Evolutionary conservation across 1,284 basidiomycete species (phyloP).

Genomic region (Cutaneotrichosporon curvatum): DNA sequence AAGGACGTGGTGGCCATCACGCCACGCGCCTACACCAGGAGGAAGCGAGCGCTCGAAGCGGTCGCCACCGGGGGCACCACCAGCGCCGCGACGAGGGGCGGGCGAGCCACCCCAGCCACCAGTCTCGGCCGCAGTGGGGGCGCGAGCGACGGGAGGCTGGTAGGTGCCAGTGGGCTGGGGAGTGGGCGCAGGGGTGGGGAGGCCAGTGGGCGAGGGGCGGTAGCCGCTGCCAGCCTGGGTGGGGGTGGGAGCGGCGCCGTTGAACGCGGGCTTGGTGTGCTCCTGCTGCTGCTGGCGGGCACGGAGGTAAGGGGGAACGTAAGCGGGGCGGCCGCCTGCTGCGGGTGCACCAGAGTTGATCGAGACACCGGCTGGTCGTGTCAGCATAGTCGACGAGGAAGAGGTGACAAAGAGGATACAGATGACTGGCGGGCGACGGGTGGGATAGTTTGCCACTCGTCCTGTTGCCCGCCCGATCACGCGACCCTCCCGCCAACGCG

Average conservation of each 20-base stretch:
- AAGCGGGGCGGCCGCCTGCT: constrained; percentile 58
- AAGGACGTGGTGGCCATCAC: constrained; percentile 75
- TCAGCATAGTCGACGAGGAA: constrained; percentile 3
- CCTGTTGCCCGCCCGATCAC: constrained; percentile 5
- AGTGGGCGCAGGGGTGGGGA: constrained; percentile 41
- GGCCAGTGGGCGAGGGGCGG: constrained; percentile 34
- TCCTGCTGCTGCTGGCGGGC: constrained; percentile 45
- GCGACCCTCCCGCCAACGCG: constrained; percentile 8
- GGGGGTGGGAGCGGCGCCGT: constrained; percentile 21
- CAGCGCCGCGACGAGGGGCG: constrained; percentile 32
- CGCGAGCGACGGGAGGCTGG: constrained; percentile 50
- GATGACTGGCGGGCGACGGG: neutral
- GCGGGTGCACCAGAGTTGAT: constrained; percentile 31
- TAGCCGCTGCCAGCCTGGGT: constrained; percentile 27
- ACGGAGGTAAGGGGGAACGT: constrained; percentile 84
- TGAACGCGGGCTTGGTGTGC: constrained; percentile 12
- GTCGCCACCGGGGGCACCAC: constrained; percentile 53
- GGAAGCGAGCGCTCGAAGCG: constrained; percentile 40
- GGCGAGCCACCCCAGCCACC: constrained; percentile 52
- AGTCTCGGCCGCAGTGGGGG: constrained; percentile 26
- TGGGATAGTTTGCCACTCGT: constrained; percentile 4
- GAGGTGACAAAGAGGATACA: neutral
- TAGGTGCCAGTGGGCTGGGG: constrained; percentile 48
- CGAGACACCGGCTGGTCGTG: constrained; percentile 21
- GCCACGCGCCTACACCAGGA: constrained; percentile 76